These are phyloP conservation scores for Fraxinus floribunda DNA, from an alignment of 305 asterid genomes.

Conservation along the genomic window DNA sequence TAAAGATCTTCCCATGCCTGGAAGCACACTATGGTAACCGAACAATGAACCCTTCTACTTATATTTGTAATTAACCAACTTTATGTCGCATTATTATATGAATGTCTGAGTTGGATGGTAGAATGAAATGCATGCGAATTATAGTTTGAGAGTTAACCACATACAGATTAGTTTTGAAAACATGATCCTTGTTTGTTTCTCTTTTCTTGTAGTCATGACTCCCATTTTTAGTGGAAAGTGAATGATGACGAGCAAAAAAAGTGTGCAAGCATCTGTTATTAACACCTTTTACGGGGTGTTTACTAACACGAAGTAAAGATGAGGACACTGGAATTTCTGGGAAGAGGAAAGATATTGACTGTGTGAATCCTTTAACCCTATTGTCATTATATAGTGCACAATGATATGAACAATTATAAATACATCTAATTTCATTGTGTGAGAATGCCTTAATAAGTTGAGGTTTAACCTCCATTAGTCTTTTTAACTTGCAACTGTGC, in stretches of 20 bases:
- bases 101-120: conserved; percentile 11
- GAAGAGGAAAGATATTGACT: neutral
- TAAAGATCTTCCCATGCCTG: conserved; percentile 88
- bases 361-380: neutral
- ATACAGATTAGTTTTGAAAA: conserved; percentile 14
- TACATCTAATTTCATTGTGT: neutral
- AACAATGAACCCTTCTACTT: conserved; percentile 4
- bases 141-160: neutral
- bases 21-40: conserved; percentile 82
- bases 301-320: neutral
- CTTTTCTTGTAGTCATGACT: neutral
- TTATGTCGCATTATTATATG: conserved; percentile 11
- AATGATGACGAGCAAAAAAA: neutral
- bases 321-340: neutral
- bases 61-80: conserved; percentile 8
- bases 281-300: conserved; percentile 8
- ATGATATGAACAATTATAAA: neutral
- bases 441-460: neutral
- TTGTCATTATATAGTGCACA: neutral
- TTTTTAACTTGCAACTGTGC: neutral
- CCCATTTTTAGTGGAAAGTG: conserved; percentile 17
- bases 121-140: neutral
- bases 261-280: neutral
- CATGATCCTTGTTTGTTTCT: conserved; percentile 9
- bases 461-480: conserved; percentile 1